Conservation (phyloP, 2,329 filamentous ascomycete species). For the Colletotrichum tamarilloi region DNA sequence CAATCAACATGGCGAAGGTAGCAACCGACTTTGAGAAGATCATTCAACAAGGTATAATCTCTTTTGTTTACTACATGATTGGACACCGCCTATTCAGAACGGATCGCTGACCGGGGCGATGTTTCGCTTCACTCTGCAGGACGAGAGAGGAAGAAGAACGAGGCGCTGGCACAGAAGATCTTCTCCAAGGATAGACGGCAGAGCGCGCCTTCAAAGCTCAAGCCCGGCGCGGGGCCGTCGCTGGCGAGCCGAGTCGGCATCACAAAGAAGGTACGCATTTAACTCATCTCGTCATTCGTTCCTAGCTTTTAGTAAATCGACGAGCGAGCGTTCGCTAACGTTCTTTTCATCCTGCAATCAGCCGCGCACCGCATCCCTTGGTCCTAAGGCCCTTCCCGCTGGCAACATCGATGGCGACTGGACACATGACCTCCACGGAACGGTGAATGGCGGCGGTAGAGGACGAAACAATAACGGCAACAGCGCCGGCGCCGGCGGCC, state of each 20-base stretch:
- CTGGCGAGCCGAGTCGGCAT: constrained; percentile 80
- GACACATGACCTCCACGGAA: constrained; percentile 75
- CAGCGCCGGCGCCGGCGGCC: constrained; percentile 44
- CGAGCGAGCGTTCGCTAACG: constrained; percentile 35
- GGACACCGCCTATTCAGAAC: neutral
- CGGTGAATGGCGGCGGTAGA: constrained; percentile 49
- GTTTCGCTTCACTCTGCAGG: constrained; percentile 48
- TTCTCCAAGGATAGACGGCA: constrained; percentile 71
- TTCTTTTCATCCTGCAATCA: constrained; percentile 19
- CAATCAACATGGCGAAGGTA: constrained; percentile 52
- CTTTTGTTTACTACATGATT: neutral
- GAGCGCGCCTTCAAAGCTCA: constrained; percentile 65
- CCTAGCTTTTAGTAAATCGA: neutral
- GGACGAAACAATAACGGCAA: constrained; percentile 37
- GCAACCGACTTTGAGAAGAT: constrained; percentile 66
- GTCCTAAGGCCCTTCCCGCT: constrained; percentile 50
- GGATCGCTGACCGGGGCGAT: constrained; percentile 13
- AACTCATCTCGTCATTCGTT: neutral
- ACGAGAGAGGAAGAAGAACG: constrained; percentile 77
- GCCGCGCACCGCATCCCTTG: constrained; percentile 43
- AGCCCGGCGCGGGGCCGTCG: constrained; percentile 60
- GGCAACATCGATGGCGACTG: constrained; percentile 75
- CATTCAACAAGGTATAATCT: constrained; percentile 60
- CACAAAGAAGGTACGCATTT: constrained; percentile 74
- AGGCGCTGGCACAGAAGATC: constrained; percentile 77